Conservation (phyloP, 1,139 yeast species). For the Hanseniaspora sp. region DNA sequence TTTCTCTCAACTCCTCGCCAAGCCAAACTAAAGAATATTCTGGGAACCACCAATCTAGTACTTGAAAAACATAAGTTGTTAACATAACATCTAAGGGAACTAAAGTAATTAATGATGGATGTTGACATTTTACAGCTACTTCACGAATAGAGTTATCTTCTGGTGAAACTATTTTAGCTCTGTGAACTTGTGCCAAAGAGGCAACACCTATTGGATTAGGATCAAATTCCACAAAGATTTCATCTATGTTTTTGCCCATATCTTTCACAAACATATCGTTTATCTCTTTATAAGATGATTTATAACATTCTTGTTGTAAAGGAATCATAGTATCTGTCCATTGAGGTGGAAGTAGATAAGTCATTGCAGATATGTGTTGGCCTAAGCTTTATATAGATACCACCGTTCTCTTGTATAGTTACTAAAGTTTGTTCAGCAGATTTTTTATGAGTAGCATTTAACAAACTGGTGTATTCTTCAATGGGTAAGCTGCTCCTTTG, state of each 20-base stretch:
- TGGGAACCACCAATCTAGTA: slow-evolving; percentile 74
- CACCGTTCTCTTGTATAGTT: slow-evolving; percentile 81
- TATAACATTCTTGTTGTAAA: slow-evolving; percentile 81
- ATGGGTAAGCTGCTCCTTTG: slow-evolving; percentile 23
- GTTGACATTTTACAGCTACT: slow-evolving; percentile 93
- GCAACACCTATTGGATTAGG: slow-evolving; percentile 85
- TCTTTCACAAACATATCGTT: slow-evolving; percentile 55
- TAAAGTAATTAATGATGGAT: slow-evolving; percentile 75
- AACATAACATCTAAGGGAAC: slow-evolving; percentile 80
- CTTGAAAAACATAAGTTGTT: slow-evolving; percentile 62
- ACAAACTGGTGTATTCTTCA: slow-evolving; percentile 44
- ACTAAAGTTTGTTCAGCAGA: slow-evolving; percentile 71
- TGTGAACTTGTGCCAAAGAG: slow-evolving; percentile 89
- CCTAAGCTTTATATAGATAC: slow-evolving; percentile 85
- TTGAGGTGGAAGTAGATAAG: slow-evolving; percentile 78
- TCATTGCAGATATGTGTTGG: slow-evolving; percentile 84
- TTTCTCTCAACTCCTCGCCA: slow-evolving; percentile 77
- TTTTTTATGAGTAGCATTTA: slow-evolving; percentile 52
- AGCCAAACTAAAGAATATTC: slow-evolving; percentile 90
- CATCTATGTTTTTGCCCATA: slow-evolving; percentile 51
- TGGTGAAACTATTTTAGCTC: slow-evolving; percentile 44
- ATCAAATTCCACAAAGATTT: slow-evolving; percentile 56
- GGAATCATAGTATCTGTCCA: slow-evolving; percentile 96
- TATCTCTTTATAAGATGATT: slow-evolving; percentile 61
- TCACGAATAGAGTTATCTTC: slow-evolving; percentile 41